A percentile compares a stretch with the other conserved stretches of the same genome.
phyloP scores from a whole-genome alignment of 345 rosid genomes.

The Boechera stricta region DNA sequence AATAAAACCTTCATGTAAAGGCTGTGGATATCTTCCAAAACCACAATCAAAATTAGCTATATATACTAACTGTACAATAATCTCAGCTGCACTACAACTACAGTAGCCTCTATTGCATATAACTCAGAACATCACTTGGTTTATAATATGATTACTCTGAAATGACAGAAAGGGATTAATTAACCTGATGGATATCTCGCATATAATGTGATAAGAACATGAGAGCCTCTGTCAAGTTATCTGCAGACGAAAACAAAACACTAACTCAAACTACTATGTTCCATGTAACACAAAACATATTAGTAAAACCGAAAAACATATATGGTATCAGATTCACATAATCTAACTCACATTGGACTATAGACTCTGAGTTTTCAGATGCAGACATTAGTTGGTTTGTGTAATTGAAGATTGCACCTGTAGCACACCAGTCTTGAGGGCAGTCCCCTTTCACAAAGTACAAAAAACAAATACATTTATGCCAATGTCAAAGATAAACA shows the following conservation, averaged over 20 bases:
- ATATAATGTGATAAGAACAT: slow-evolving; percentile 84
- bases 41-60: not conserved
- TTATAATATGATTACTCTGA: not conserved
- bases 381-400: slow-evolving; percentile 66
- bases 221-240: slow-evolving; percentile 85
- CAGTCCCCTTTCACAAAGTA: slow-evolving; percentile 68
- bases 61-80: not conserved
- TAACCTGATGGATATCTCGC: slow-evolving; percentile 94
- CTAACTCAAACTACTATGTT: not conserved
- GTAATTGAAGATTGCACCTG: slow-evolving; percentile 89
- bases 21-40: slow-evolving; percentile 50
- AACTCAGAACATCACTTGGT: slow-evolving; percentile 2
- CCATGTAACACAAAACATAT: slow-evolving; percentile 41
- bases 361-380: slow-evolving; percentile 44
- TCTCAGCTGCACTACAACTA: not conserved
- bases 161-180: not conserved
- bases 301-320: slow-evolving; percentile 5
- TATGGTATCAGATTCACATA: slow-evolving; percentile 13
- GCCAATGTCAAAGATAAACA: not conserved
- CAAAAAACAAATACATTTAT: not conserved
- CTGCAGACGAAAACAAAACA: slow-evolving; percentile 47
- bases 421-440: slow-evolving; percentile 72
- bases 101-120: not conserved
- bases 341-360: slow-evolving; percentile 56
- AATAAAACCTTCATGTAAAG: slow-evolving; percentile 78